Percentiles rank a stretch among this genome's conserved stretches.
Conservation (phyloP, 2,329 filamentous ascomycete genomes). For the Verticillium longisporum region DNA sequence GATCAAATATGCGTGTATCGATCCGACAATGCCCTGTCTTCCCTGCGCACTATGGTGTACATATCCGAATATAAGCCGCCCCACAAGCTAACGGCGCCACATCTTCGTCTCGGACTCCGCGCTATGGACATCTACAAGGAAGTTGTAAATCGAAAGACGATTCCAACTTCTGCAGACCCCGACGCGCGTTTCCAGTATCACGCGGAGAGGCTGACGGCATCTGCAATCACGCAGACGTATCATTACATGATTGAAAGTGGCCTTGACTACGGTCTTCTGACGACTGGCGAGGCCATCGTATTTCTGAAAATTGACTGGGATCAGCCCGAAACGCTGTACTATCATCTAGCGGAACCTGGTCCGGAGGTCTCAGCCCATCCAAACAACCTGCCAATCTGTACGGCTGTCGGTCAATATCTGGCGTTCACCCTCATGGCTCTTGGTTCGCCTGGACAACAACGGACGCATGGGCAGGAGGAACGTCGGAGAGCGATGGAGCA, state of each 20-base stretch:
- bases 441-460: neutral
- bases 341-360: constrained; percentile 21
- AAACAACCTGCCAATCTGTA: constrained; percentile 12
- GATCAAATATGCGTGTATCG: constrained; percentile 25
- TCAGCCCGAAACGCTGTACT: constrained; percentile 19
- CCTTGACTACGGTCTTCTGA: constrained; percentile 33
- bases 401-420: constrained; percentile 21
- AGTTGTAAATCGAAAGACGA: constrained; percentile 20
- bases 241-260: constrained; percentile 41
- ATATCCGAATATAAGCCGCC: constrained; percentile 40
- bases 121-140: constrained; percentile 34
- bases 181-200: constrained; percentile 25
- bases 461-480: constrained; percentile 13
- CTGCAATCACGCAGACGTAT: constrained; percentile 39
- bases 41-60: constrained; percentile 17
- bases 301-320: constrained; percentile 29
- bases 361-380: constrained; percentile 16
- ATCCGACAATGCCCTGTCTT: neutral
- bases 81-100: constrained; percentile 33
- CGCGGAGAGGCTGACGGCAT: constrained; percentile 28
- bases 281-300: constrained; percentile 34
- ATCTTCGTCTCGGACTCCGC: constrained; percentile 33
- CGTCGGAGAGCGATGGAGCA: constrained; percentile 3
- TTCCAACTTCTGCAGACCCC: constrained; percentile 16
- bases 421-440: constrained; percentile 21